phyloP scores from a whole-genome alignment of 2,329 filamentous ascomycete genomes.

The Ascochyta lentis region DNA sequence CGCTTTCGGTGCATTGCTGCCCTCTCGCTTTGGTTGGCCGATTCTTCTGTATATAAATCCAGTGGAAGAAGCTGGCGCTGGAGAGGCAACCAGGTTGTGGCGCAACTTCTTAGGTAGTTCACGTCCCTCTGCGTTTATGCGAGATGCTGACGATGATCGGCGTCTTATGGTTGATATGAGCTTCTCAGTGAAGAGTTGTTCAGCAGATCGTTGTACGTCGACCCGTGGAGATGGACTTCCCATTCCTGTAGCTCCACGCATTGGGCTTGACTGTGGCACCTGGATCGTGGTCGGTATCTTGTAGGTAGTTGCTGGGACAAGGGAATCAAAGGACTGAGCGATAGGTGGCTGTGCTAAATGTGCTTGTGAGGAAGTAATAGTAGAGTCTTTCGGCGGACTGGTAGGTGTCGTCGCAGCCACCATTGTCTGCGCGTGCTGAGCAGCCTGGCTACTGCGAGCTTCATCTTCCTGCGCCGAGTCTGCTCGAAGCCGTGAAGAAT shows the following conservation, averaged over 20 bases:
- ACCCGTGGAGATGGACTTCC: constrained; percentile 3
- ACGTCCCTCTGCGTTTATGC: neutral
- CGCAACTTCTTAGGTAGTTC: neutral
- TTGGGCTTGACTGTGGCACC: constrained; percentile 8
- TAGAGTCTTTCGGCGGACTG: neutral
- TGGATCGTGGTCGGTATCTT: constrained; percentile 9
- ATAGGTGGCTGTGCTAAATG: neutral
- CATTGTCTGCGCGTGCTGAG: constrained; percentile 3
- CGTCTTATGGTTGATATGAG: neutral
- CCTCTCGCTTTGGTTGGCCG: constrained; percentile 15
- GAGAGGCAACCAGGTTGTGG: constrained; percentile 32
- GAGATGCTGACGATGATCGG: neutral
- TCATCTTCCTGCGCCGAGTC: constrained; percentile 18
- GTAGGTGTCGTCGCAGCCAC: neutral
- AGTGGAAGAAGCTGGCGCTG: constrained; percentile 30
- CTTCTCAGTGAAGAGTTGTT: constrained; percentile 11
- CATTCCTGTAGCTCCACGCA: neutral
- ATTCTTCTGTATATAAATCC: constrained; percentile 38
- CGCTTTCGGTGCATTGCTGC: constrained; percentile 11
- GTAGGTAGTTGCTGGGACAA: constrained; percentile 18
- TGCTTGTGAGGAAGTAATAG: neutral
- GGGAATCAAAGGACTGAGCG: constrained; percentile 8
- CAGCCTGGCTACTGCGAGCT: constrained; percentile 13
- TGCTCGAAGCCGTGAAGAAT: constrained; percentile 14
- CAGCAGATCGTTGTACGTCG: constrained; percentile 17